Percentiles rank a stretch among this genome's conserved stretches.
phyloP scores from a whole-genome alignment of 805 yeast species.

The Schizosaccharomyces lindneri region DNA sequence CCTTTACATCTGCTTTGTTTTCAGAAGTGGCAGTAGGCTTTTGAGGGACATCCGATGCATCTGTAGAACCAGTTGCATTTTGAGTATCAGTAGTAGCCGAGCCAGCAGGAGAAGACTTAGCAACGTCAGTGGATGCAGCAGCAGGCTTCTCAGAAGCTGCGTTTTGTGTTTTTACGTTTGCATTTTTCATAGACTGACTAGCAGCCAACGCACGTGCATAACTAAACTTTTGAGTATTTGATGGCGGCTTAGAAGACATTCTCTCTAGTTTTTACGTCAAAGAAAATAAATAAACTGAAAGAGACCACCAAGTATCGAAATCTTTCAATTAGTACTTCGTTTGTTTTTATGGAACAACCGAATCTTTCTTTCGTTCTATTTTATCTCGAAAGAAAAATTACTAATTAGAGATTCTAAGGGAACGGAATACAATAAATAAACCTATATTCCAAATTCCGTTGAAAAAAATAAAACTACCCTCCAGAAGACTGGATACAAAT shows the following conservation, averaged over 20 bases:
- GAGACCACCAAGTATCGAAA: background rate
- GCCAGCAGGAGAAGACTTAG: background rate
- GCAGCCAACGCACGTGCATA: conserved; percentile 1
- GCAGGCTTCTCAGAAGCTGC: background rate
- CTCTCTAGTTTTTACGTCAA: background rate
- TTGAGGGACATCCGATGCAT: too few species aligned
- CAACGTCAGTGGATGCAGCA: background rate
- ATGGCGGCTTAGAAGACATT: background rate
- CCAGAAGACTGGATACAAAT: background rate
- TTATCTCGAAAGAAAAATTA: background rate
- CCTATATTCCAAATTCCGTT: background rate
- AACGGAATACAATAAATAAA: background rate
- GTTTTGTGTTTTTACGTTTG: background rate
- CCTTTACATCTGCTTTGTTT: too few species aligned
- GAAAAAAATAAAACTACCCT: background rate
- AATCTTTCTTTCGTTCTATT: background rate
- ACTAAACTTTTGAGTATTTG: background rate
- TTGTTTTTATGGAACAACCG: background rate
- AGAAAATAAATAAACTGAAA: background rate
- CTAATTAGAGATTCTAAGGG: background rate
- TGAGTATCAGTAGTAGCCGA: background rate
- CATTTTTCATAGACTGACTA: background rate
- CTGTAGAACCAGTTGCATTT: too few species aligned
- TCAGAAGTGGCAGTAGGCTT: too few species aligned
- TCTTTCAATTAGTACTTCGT: background rate